Evolutionary conservation across 179 eudicot species (phyloP).

Genomic region (Vitellaria paradoxa): DNA sequence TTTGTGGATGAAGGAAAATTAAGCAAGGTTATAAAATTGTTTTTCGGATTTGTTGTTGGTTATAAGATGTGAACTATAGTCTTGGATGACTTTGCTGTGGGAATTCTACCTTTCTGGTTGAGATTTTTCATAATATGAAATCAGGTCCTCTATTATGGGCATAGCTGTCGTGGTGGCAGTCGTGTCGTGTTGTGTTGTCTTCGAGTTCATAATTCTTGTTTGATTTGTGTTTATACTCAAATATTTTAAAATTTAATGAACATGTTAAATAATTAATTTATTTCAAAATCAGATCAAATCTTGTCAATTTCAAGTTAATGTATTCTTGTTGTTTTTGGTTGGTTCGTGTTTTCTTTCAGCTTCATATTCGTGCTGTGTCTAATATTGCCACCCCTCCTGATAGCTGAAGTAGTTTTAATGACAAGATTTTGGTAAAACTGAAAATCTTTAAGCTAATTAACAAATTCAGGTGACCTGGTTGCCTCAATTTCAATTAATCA

Average conservation of each 20-base stretch:
- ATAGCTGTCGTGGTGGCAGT: no score
- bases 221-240: no score
- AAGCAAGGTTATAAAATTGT: slow-evolving; percentile 63
- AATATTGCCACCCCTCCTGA: no score
- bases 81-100: background rate
- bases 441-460: background rate
- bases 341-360: no score
- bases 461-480: background rate
- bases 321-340: no score
- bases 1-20: slow-evolving; percentile 96
- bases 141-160: background rate
- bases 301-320: no score
- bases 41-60: background rate
- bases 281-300: no score
- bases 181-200: no score
- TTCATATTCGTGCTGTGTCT: no score
- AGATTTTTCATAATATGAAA: background rate
- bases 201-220: no score
- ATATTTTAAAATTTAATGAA: no score
- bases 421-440: background rate
- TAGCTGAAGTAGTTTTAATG: background rate
- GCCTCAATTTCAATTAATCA: background rate
- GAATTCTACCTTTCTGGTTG: background rate
- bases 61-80: background rate
- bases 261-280: no score